Evolutionary conservation across 164 flowering plant genomes (phyloP), one percentile per base, ranked within the genome.

Genomic region (Chimonanthus salicifolius): DNA sequence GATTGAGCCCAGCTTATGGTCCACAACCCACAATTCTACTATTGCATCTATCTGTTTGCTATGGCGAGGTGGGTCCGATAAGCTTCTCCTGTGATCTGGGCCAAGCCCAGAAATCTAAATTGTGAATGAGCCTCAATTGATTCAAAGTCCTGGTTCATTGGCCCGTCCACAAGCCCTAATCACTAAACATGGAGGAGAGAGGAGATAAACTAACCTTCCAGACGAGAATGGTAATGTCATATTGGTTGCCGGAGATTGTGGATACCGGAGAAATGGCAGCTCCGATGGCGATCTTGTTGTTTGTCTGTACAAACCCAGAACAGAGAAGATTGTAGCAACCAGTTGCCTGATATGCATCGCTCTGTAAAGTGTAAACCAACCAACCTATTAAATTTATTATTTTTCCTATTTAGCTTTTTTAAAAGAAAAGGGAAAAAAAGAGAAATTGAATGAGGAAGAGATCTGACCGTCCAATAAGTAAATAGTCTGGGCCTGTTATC

Each of bases 301-400:
- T 92, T 4, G 94, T 93, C 68, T 96, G 99, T 58, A 96, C 87
- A 71, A 96, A 96, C 1, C 99, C 98, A 3, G 99, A 84, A 79
- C 99, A 96, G 15, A 96, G 87, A 81, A 96, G 83, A 80, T 93
- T 96, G 83, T 96, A 96, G 82, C 99, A 96, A 2, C 99, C 99
- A 0, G 98, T 96, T 10, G 92, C 86, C 80, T 87, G 91, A 72
- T 94, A 96, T 2, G 98, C 92, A 70, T 95, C 99, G 2, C 85
- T 88, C 99, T 92, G 89, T 51, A 51, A 0, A 33, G 58, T 75
- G 58, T 51, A 51, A 51, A 66, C 47, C 5, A 67, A 68, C n/a
- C 9, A 51, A 51, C 58, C 15, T 8, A 51, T 51, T 51, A 51
- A 51, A 47, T 46, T 51, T 11, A 66, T 51, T 0, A 70, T 1